Evolutionary conservation across 2,329 filamentous ascomycete genomes (phyloP), one percentile per base, ranked within the genome.

Genomic region (Penicillium rolfsii): DNA sequence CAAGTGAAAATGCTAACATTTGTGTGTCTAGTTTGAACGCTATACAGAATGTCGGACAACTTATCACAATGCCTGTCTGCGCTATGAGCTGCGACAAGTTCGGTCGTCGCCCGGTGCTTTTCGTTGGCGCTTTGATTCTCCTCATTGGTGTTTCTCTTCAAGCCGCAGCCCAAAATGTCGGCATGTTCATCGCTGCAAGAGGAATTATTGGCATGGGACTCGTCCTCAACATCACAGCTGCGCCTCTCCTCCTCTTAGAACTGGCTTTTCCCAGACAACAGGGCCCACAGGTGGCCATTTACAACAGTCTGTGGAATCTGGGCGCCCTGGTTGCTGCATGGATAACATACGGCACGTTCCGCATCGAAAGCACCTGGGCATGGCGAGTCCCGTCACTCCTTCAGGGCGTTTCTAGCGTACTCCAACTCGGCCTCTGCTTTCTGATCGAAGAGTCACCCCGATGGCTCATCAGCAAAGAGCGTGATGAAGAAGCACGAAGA

Each of bases 401-500:
- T 0, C 82, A 84, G 33, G 55, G 52, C 6, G 28, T 50, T 33
- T 50, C 48, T 5, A 50, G 48, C 7, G 26, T 50, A 9, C 5
- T 50, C 5, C 48, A 50, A 24, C 48, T 50, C 16, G 48, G 48
- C 4, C 48, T 50, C 28, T 50, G 48, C 48, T 50, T 50, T 35
- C 24, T 50, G 28, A 24, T 50, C 16, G 48, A 50, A 7, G 48
- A 50, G 19, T 58, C 46, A 0, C 41, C 38, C 0, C 45, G 45
- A 33, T 64, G 64, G 62, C 60, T 69, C 9, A 62, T 69, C n/a
- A 62, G 66, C 11, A 60, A 67, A 14, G 63, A 67, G 19, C 59
- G 62, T 5, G 80, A 84, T 60, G 84, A 87, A 19, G 83, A 89
- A 68, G 88, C 87, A 2, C 80, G 88, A 9, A 75, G 79, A 1